These are phyloP conservation scores for Solanum bukasovii DNA, from an alignment of 257 asterid species.

Conservation along the genomic window DNA sequence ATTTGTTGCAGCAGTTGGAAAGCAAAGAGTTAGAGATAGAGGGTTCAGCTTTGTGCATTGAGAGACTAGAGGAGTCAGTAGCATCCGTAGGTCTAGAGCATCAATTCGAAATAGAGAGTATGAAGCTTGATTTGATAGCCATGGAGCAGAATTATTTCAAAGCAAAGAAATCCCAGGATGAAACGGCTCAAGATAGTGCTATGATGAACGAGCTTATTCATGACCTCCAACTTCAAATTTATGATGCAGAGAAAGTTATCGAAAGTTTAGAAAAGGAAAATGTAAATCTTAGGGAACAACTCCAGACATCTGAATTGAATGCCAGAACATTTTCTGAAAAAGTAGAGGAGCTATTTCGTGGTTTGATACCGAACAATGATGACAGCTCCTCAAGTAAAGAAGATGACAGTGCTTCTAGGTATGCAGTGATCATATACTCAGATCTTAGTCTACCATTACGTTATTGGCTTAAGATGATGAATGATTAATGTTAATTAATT, in stretches of 20 bases:
- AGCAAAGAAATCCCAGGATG: slow-evolving; percentile 41
- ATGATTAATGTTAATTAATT: neutral
- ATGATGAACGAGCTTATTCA: slow-evolving; percentile 40
- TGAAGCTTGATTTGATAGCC: slow-evolving; percentile 53
- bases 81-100: slow-evolving; percentile 62
- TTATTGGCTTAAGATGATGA: neutral
- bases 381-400: slow-evolving; percentile 12
- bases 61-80: slow-evolving; percentile 64
- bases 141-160: slow-evolving; percentile 52
- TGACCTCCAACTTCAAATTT: slow-evolving; percentile 33
- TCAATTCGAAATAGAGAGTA: slow-evolving; percentile 88
- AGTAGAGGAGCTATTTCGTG: slow-evolving; percentile 38
- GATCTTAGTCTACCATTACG: neutral
- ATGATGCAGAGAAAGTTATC: slow-evolving; percentile 29
- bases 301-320: slow-evolving; percentile 30
- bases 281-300: slow-evolving; percentile 30
- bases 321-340: slow-evolving; percentile 28
- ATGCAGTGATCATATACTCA: neutral
- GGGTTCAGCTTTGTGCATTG: slow-evolving; percentile 26
- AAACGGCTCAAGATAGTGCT: slow-evolving; percentile 35
- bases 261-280: slow-evolving; percentile 49
- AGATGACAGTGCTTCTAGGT: slow-evolving; percentile 45
- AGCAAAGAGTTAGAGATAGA: slow-evolving; percentile 35
- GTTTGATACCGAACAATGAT: slow-evolving; percentile 6
- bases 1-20: slow-evolving; percentile 43